Evolutionary conservation across 306 rosid species (phyloP), one percentile per base, ranked within the genome.

Genomic region (Begonia loranthoides): DNA sequence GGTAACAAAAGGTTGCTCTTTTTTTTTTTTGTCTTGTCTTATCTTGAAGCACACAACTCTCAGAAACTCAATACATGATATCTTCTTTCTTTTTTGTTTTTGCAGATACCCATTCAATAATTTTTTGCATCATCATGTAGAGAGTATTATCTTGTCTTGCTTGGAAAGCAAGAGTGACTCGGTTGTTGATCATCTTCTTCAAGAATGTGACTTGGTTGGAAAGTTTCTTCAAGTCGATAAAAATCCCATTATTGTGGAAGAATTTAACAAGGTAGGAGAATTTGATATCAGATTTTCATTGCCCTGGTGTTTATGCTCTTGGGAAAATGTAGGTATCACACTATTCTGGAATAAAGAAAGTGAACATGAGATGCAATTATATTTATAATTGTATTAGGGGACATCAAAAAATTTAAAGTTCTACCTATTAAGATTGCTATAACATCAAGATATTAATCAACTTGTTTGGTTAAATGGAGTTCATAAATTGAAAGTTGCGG

Each of bases 21-120:
- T 28, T 28, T 5, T 28, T 7, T 28, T 24, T 2, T 19, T 19
- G 22, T 19, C 22, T 19, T 4, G 22, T 19, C 22, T 28, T 28
- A 28, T 28, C 36, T 28, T 4, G 36, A 28, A 28, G 36, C 36
- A 28, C 36, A 9, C 6, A 19, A 41, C 24, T 47, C n/a, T 17
- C 7, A 38, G 45, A 33, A 15, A 19, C 13, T 58, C 49, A 4
- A 5, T 46, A 44, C 9, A 28, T 47, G 28, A 58, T 41, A 15
- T 12, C 53, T 59, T 34, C n/a, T 36, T 59, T 49, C 2, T 38
- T 59, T 19, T 49, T 48, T 14, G 17, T 13, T 28, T 13, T 17
- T 80, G 71, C 89, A 92, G 99, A 82, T 92, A 86, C 72, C 94
- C 94, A 4, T 86, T 70, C 76, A 92, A 92, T 71, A 92, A 83